Conservation (phyloP, 2,329 filamentous ascomycete genomes). For the Xylaria sp. region DNA sequence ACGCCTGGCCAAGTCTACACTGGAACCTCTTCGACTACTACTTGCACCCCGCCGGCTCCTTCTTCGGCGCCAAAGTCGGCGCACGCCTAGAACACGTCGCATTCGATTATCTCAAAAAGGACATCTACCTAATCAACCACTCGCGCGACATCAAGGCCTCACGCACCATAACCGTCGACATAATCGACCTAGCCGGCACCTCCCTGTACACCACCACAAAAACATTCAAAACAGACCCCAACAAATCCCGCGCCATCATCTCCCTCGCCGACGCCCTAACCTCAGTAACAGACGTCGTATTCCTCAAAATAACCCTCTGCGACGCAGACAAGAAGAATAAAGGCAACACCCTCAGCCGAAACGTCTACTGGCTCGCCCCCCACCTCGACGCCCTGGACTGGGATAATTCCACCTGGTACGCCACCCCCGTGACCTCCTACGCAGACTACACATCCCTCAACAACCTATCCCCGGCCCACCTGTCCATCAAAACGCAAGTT, state of each 20-base stretch:
- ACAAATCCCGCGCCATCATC: constrained; percentile 37
- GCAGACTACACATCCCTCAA: constrained; percentile 44
- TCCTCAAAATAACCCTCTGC: constrained; percentile 46
- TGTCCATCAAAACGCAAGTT: constrained; percentile 31
- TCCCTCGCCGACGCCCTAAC: constrained; percentile 31
- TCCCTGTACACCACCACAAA: constrained; percentile 34
- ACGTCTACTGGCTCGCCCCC: constrained; percentile 54
- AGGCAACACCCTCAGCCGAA: constrained; percentile 42
- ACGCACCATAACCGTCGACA: constrained; percentile 43
- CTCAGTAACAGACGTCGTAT: constrained; percentile 39
- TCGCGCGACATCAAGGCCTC: constrained; percentile 36
- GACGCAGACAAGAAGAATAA: constrained; percentile 22
- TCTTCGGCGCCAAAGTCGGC: constrained; percentile 53
- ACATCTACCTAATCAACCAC: constrained; percentile 52
- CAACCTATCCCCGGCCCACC: constrained; percentile 34
- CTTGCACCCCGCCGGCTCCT: constrained; percentile 51
- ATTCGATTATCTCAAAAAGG: constrained; percentile 46
- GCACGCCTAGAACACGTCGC: constrained; percentile 47
- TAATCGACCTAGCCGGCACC: constrained; percentile 45
- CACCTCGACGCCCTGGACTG: constrained; percentile 48
- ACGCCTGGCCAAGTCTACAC: constrained; percentile 59
- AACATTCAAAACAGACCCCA: constrained; percentile 38
- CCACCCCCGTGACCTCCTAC: constrained; percentile 51
- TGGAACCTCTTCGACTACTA: constrained; percentile 64
- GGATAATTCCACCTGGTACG: constrained; percentile 53